These are phyloP conservation scores for Beta macrorhiza DNA, from an alignment of 179 eudicot genomes.

Conservation along the genomic window DNA sequence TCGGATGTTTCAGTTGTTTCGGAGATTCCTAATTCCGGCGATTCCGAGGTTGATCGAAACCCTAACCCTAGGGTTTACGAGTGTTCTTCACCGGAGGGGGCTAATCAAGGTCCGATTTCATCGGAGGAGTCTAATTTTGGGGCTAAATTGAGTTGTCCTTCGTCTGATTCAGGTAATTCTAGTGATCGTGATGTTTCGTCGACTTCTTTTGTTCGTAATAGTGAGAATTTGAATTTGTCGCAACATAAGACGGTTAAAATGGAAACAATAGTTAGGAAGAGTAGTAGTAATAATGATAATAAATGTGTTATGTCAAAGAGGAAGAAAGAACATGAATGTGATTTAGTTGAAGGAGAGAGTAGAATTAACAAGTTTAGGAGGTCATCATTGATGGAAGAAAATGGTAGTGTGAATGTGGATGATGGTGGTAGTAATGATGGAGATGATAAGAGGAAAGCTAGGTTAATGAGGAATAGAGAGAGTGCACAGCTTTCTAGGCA, in stretches of 20 bases:
- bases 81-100: constrained; percentile 29
- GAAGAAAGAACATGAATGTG: constrained; percentile 53
- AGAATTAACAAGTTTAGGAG: constrained; percentile 51
- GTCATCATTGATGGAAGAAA: constrained; percentile 14
- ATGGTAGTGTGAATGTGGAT: constrained; percentile 17
- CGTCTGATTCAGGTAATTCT: constrained; percentile 38
- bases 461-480: constrained; percentile 87
- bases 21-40: constrained; percentile 19
- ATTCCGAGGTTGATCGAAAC: not conserved
- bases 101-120: constrained; percentile 23
- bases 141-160: constrained; percentile 33
- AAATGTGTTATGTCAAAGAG: constrained; percentile 46
- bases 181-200: constrained; percentile 37
- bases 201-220: constrained; percentile 6
- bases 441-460: constrained; percentile 70
- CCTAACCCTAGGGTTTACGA: constrained; percentile 32
- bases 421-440: constrained; percentile 30
- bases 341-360: constrained; percentile 26
- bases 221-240: constrained; percentile 14
- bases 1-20: constrained; percentile 16
- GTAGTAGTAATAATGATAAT: not conserved
- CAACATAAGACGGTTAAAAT: constrained; percentile 24
- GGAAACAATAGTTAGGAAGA: constrained; percentile 9
- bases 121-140: constrained; percentile 32
- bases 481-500: constrained; percentile 92